These are phyloP conservation scores for Claviceps humidiphila DNA, from an alignment of 2,329 filamentous ascomycete genomes.

Conservation along the genomic window DNA sequence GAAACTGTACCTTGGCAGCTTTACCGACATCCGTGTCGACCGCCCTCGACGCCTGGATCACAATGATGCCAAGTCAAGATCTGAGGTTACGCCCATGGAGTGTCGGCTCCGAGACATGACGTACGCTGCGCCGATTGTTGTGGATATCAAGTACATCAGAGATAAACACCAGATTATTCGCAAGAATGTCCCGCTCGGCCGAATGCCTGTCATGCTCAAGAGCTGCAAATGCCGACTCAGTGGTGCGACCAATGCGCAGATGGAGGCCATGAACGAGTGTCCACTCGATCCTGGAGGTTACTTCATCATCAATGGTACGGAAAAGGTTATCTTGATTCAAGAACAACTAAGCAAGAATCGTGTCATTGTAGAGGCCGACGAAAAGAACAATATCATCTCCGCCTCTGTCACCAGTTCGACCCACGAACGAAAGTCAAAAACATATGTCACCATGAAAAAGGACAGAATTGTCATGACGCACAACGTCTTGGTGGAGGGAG, in stretches of 20 bases:
- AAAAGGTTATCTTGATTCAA: conserved; percentile 97
- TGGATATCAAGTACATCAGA: conserved; percentile 82
- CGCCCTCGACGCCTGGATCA: conserved; percentile 67
- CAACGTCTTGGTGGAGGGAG: conserved; percentile 82
- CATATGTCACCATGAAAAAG: conserved; percentile 89
- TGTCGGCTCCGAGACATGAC: conserved; percentile 93
- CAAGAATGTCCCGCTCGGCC: conserved; percentile 67
- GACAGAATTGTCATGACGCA: conserved; percentile 80
- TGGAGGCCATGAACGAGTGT: conserved; percentile 90
- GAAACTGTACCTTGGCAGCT: conserved; percentile 25
- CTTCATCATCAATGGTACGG: conserved; percentile 93
- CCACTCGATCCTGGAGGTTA: conserved; percentile 93
- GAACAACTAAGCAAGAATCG: conserved; percentile 98
- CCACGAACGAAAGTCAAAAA: conserved; percentile 95
- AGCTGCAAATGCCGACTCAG: conserved; percentile 85
- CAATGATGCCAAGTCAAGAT: conserved; percentile 55
- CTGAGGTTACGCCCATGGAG: conserved; percentile 84
- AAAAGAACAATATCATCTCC: conserved; percentile 85
- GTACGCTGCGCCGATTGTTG: conserved; percentile 88
- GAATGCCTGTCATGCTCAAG: conserved; percentile 93
- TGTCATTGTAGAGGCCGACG: conserved; percentile 88
- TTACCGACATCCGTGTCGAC: conserved; percentile 80
- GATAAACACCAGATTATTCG: conserved; percentile 64
- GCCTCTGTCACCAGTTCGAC: conserved; percentile 97
- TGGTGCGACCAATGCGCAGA: conserved; percentile 71